Base-by-base conservation (phyloP, 345 rosid species). In the Camelina hispida region DNA sequence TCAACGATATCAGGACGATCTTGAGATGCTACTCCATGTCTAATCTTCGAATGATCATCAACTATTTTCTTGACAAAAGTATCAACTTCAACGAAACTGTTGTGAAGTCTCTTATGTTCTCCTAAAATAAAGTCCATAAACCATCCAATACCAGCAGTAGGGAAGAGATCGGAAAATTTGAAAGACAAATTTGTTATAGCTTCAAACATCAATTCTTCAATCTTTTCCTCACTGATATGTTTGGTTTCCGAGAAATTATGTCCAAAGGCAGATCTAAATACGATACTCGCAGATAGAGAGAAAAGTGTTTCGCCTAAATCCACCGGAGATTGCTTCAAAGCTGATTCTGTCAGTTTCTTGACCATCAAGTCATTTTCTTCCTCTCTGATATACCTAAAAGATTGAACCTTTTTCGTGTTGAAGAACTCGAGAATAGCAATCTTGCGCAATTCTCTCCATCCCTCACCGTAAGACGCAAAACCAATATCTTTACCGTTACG, bases 361-460 rank as follows among this genome's bases (percentile, higher is more conserved):
- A 77, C 3, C 72, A 77, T 12, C 72, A 71, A 71, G n/a, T 63
- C 25, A 56, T 14, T 63, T 25, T 77, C 77, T 71, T 77, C 68
- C 62, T 71, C 77, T 43, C 80, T 71, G 25, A 77, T 50, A 61
- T 63, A 55, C 67, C 62, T 71, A 30, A 71, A 77, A 9, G 80
- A 77, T 11, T 9, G 46, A 2, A 71, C 67, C 12, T 65, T 70
- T 38, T 56, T 70, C 9, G 16, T 0, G 72, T 17, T 71, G 44
- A 77, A 71, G 17, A 48, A 40, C 25, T 70, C 71, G 2, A 50
- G 66, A 16, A 71, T 12, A 9, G 72, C 20, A 22, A 80, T 73
- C 71, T 80, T 82, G 1, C 85, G 77, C 2, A 79, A 23, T 57
- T 72, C 77, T 43, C 74, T 67, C 81, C 80, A 76, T 0, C 52